Evolutionary conservation across 2,329 filamentous ascomycete species (phyloP), one percentile per base, ranked within the genome.

Genomic region (Xylaria polymorpha): DNA sequence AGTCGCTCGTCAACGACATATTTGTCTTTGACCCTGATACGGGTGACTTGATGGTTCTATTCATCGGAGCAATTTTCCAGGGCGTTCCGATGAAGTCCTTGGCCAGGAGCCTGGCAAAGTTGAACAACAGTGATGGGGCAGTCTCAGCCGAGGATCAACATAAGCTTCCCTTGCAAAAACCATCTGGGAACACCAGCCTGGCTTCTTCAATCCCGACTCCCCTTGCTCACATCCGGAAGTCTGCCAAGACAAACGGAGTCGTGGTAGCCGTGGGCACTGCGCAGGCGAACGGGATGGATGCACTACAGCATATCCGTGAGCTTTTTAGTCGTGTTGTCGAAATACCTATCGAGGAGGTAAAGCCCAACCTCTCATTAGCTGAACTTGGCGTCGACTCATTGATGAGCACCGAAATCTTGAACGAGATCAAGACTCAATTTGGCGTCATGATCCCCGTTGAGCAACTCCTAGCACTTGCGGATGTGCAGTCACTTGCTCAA

Each of bases 51-150:
- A 22, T 29, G 6, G 15, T 66, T 51, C 15, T 25, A 2, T n/a
- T 55, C 18, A 60, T 66, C 12, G 63, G 63, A 2, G 63, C 63
- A 1, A 55, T 12, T 6, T 66, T 66, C 46, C 5, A 35, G 18
- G 6, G 63, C 20, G 46, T 60, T n/a, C 63, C 20, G 14, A 15
- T 15, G 3, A 59, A 59, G 9, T 18, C 43, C 4, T 37, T 43
- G 8, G 12, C 44, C 25, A 20, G 41, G 44, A 20, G n/a, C 7
- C 32, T 53, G 14, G 10, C 50, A n/a, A 53, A 18, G 25, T 29
- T 29, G 25, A 29, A 29, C 25, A 29, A 29, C 25, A 29, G 25
- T 29, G 25, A 29, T 29, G 25, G 4, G 4, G 25, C 25, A 29
- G 25, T 29, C 25, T 29, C 25, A 4, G 4, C 2, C 25, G 25